Percentiles rank a stretch among this genome's conserved stretches.
Conservation (phyloP, 495 filamentous ascomycete genomes). For the Tuber brumale region DNA sequence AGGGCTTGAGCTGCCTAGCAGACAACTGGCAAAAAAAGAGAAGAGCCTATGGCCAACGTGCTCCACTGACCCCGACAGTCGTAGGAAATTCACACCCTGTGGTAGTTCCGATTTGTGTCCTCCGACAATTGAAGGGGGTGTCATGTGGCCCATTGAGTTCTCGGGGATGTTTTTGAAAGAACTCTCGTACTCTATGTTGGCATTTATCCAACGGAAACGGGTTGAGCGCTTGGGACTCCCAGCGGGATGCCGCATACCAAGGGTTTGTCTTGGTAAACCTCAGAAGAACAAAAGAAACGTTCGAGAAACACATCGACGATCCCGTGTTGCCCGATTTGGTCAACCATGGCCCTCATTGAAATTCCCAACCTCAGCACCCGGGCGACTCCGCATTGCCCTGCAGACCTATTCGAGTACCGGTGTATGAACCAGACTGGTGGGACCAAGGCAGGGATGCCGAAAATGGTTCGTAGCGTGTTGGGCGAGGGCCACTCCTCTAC, state of each 20-base stretch:
- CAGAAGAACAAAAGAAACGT: neutral
- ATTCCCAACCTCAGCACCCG: neutral
- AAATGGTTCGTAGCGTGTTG: neutral
- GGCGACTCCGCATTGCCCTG: neutral
- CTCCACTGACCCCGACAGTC: neutral
- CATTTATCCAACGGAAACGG: neutral
- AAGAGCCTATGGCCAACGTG: neutral
- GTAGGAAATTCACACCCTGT: neutral
- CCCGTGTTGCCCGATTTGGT: neutral
- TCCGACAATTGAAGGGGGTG: neutral
- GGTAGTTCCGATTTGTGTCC: neutral
- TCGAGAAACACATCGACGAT: conserved; percentile 1
- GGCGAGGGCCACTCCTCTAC: neutral
- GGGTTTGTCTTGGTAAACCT: neutral
- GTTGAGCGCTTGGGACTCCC: neutral
- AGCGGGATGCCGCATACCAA: neutral
- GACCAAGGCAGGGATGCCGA: neutral
- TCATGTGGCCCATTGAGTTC: conserved; percentile 1
- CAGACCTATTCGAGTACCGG: too few species aligned
- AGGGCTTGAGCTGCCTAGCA: neutral
- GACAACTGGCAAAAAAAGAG: neutral
- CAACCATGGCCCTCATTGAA: neutral
- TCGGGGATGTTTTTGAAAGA: neutral
- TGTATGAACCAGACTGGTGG: neutral
- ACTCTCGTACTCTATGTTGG: neutral